Conservation (phyloP, 495 filamentous ascomycete genomes). For the Cryomyces minteri region DNA sequence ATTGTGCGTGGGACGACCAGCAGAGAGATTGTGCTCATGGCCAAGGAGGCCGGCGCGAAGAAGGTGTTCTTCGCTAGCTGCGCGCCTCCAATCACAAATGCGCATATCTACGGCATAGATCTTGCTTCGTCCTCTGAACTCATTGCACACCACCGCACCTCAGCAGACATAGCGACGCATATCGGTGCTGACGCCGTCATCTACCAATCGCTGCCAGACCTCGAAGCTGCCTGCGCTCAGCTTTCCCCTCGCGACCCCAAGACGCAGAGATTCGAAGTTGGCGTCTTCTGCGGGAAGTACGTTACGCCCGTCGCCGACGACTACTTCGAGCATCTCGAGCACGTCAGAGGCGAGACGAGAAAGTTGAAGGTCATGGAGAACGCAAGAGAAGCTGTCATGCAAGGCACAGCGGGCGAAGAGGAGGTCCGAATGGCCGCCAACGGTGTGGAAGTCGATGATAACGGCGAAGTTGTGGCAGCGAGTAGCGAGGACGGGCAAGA, state of each 20-base stretch:
- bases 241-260: slow-evolving; percentile 34
- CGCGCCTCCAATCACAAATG: slow-evolving; percentile 68
- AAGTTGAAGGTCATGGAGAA: slow-evolving; percentile 53
- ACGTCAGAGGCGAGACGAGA: slow-evolving; percentile 49
- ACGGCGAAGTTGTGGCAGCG: slow-evolving; percentile 35
- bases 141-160: slow-evolving; percentile 61
- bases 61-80: slow-evolving; percentile 85
- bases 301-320: slow-evolving; percentile 63
- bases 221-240: slow-evolving; percentile 64
- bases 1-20: slow-evolving; percentile 88
- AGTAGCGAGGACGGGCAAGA: slow-evolving; percentile 2
- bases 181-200: slow-evolving; percentile 89
- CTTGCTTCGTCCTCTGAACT: slow-evolving; percentile 68
- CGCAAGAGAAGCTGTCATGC: slow-evolving; percentile 47
- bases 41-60: slow-evolving; percentile 71
- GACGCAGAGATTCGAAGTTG: slow-evolving; percentile 66
- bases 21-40: slow-evolving; percentile 86
- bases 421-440: slow-evolving; percentile 45
- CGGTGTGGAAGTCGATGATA: slow-evolving; percentile 36
- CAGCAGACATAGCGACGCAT: slow-evolving; percentile 48
- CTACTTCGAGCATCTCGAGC: slow-evolving; percentile 78
- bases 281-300: slow-evolving; percentile 88
- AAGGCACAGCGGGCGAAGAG: slow-evolving; percentile 41
- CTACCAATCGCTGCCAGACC: slow-evolving; percentile 71
- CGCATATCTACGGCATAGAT: slow-evolving; percentile 78